Evolutionary conservation across 129 eudicot species (phyloP).

Genomic region (Flaveria brownii): DNA sequence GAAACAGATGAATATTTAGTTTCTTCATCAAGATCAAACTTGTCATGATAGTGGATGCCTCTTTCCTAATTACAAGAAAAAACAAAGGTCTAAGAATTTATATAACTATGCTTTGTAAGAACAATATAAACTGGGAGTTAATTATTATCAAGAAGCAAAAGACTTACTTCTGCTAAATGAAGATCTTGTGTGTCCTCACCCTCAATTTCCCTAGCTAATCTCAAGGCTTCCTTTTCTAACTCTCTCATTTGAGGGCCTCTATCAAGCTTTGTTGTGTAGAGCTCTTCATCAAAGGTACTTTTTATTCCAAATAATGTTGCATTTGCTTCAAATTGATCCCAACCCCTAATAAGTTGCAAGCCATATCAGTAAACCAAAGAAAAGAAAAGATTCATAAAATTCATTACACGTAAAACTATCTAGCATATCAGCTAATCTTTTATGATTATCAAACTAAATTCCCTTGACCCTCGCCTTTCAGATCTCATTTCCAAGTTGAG

Average conservation of each 20-base stretch:
- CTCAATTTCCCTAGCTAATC: constrained; percentile 97
- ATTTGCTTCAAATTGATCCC: constrained; percentile 98
- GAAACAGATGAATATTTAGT: constrained; percentile 80
- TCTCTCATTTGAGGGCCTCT: constrained; percentile 86
- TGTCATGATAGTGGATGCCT: constrained; percentile 58
- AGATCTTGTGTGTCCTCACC: constrained; percentile 92
- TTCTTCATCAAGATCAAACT: constrained; percentile 80
- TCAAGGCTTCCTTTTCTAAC: constrained; percentile 71
- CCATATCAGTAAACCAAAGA: constrained; percentile 14
- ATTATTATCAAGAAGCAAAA: not conserved
- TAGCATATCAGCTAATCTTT: constrained; percentile 1
- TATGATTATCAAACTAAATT: not conserved
- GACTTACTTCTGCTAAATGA: constrained; percentile 88
- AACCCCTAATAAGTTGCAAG: constrained; percentile 51
- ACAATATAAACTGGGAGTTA: not conserved
- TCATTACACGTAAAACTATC: not conserved
- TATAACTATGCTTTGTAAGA: not conserved
- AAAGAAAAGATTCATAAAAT: not conserved
- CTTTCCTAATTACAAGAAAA: constrained; percentile 60
- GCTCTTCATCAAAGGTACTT: constrained; percentile 91
- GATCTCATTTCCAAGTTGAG: not conserved
- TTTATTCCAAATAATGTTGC: constrained; percentile 91
- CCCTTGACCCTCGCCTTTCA: not conserved
- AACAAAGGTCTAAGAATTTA: constrained; percentile 13
- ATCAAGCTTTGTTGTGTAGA: constrained; percentile 95